Evolutionary conservation across 768 basidiomycete species (phyloP).

Genomic region (Suillus bovinus): DNA sequence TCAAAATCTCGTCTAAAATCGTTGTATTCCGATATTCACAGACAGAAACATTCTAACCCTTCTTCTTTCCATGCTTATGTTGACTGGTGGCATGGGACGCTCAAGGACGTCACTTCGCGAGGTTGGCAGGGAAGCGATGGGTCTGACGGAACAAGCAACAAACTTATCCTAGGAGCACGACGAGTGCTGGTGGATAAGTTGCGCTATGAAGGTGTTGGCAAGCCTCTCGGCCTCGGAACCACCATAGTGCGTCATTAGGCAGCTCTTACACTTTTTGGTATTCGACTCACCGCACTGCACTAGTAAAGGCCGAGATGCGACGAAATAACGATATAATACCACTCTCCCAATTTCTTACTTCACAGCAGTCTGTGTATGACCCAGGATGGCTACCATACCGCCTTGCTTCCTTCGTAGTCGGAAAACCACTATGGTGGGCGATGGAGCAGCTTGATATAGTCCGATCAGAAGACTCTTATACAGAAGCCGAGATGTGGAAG

Average conservation of each 20-base stretch:
- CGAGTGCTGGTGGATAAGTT: conserved; percentile 57
- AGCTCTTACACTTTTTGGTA: neutral
- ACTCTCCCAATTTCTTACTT: conserved; percentile 53
- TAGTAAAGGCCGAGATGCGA: conserved; percentile 71
- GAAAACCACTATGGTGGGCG: conserved; percentile 85
- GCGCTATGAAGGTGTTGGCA: conserved; percentile 68
- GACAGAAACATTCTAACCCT: conserved; percentile 84
- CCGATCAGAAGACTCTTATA: conserved; percentile 54
- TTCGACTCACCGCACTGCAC: conserved; percentile 36
- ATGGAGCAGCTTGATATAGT: conserved; percentile 77
- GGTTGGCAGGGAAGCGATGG: conserved; percentile 46
- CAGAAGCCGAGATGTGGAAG: conserved; percentile 51
- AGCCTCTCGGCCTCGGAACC: conserved; percentile 68
- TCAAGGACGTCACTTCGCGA: conserved; percentile 58
- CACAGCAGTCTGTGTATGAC: conserved; percentile 64
- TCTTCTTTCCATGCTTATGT: conserved; percentile 78
- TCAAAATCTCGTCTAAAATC: conserved; percentile 62
- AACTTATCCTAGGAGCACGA: conserved; percentile 60
- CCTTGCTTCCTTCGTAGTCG: conserved; percentile 69
- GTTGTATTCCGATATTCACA: conserved; percentile 85
- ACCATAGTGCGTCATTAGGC: conserved; percentile 62
- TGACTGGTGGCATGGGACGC: conserved; percentile 82
- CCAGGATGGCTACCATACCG: conserved; percentile 69
- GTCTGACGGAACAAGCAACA: conserved; percentile 36
- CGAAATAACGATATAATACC: conserved; percentile 46